A percentile compares a stretch with the other conserved stretches of the same genome.
These are phyloP conservation scores for Pneumocystis oryctolagi DNA, from an alignment of 1,139 yeast species.

Conservation along the genomic window DNA sequence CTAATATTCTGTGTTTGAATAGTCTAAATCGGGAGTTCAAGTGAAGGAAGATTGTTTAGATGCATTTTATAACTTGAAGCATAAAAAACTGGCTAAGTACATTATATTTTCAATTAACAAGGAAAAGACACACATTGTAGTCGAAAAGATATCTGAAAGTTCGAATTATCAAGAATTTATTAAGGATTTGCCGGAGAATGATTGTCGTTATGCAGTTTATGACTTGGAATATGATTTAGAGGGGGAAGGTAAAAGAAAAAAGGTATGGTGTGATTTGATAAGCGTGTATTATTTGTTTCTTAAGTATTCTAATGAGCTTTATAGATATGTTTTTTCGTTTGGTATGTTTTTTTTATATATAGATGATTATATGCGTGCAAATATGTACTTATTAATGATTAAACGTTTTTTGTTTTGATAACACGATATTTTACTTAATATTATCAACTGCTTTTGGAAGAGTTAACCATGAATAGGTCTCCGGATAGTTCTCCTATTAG, in stretches of 20 bases:
- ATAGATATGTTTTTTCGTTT: neutral
- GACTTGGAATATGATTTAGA: conserved; percentile 89
- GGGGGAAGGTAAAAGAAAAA: conserved; percentile 70
- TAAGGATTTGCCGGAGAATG: conserved; percentile 82
- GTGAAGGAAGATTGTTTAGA: neutral
- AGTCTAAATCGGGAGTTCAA: neutral
- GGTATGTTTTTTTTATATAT: conserved; percentile 3
- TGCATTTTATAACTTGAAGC: neutral
- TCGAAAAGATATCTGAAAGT: neutral
- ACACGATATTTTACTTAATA: too few relatives aligned
- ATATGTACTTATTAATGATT: neutral
- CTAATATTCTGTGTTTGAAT: neutral
- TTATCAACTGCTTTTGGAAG: too few relatives aligned
- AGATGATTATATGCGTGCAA: conserved; percentile 20
- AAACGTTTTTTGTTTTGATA: neutral
- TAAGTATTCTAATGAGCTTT: neutral
- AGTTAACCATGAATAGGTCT: conserved; percentile 51
- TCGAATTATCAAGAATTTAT: conserved; percentile 58
- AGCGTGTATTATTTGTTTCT: too few relatives aligned
- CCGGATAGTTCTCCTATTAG: conserved; percentile 91
- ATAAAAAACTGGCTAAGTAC: neutral
- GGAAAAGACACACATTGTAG: neutral
- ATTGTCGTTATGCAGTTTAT: conserved; percentile 90
- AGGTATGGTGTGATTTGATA: conserved; percentile 21
- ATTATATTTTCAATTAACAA: neutral